phyloP scores from a whole-genome alignment of 139 green algal genomes.

The Raphidocelis subcapitata region DNA sequence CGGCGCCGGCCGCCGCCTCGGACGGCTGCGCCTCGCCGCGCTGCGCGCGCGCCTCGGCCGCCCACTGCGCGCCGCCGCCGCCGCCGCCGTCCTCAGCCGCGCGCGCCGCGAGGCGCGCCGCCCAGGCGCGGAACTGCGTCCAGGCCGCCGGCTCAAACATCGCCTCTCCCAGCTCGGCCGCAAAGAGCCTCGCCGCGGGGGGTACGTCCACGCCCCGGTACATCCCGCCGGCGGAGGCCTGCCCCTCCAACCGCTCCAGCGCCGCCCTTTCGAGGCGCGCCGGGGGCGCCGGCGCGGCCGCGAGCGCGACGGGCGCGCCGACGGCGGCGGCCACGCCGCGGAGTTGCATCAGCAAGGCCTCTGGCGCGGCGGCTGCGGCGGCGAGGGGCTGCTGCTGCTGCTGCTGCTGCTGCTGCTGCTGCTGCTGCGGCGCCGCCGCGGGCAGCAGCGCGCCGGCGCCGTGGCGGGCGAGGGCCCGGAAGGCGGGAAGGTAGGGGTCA shows the following conservation, averaged over 20 bases:
- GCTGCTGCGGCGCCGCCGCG: conserved; percentile 20
- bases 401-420: too few relatives aligned
- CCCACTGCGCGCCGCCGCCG: neutral
- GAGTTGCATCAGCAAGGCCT: conserved; percentile 41
- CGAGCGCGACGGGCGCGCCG: conserved; percentile 39
- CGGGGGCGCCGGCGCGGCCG: conserved; percentile 41
- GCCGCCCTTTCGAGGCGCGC: conserved; percentile 39
- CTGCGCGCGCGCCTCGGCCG: too few relatives aligned
- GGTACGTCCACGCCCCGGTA: conserved; percentile 21
- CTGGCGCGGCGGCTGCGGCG: conserved; percentile 26
- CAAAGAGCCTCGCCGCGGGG: conserved; percentile 25
- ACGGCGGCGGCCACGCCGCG: conserved; percentile 44
- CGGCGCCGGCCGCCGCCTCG: too few relatives aligned
- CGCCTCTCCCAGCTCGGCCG: conserved; percentile 47
- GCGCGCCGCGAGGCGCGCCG: conserved; percentile 33
- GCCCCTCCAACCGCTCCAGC: conserved; percentile 37
- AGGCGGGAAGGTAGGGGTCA: conserved; percentile 51
- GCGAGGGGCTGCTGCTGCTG: too few relatives aligned
- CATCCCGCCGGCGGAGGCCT: conserved; percentile 6
- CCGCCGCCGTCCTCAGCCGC: conserved; percentile 11
- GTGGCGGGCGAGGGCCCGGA: conserved; percentile 38
- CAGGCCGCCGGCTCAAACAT: conserved; percentile 64
- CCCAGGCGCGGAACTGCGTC: conserved; percentile 51
- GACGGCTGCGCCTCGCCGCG: too few relatives aligned
- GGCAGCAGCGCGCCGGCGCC: conserved; percentile 33